Base-by-base conservation (phyloP, 441 rosid genomes). In the Raphanus hybrid region DNA sequence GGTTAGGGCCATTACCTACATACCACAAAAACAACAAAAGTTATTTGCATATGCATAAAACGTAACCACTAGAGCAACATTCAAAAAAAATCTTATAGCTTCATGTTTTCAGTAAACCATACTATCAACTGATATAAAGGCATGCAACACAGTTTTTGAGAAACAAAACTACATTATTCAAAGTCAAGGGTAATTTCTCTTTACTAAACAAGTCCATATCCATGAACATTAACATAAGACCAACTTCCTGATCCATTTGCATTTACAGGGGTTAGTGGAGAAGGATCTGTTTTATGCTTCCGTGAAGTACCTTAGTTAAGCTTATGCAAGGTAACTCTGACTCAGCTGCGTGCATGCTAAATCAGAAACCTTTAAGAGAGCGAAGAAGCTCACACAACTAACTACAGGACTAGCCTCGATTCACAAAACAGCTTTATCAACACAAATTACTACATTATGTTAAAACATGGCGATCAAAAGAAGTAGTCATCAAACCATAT, bases 1-100 rank as follows among this genome's bases (percentile, higher is more conserved):
- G n/a, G 89, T 91, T 72, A 94, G 82, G 61, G 92, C 77, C 89
- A 92, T 86, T 61, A 94, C 97, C 98, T 93, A 82, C 75, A 81
- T 70, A 77, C 11, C 76, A 64, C 64, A 54, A 76, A 70, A 29
- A 29, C 4, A 29, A 65, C 73, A 71, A 67, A 37, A 50, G 70
- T 78, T 57, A 78, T 26, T 48, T 50, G 34, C 58, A 67, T 39
- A 39, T 8, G 43, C 43, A 35, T 64, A 1, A 57, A 54, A 2
- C 3, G 3, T 35, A 20, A 63, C 54, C 8, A 52, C 69, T 20
- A 61, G 8, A 73, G 29, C 39, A 67, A 32, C 35, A 32, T 5
- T 32, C 35, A 32, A 23, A 23, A 23, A 20, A 23, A 23, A 23
- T 23, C 26, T 23, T 0, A 23, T 23, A 23, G 45, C 64, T 59